These are phyloP conservation scores for Haematococcus lacustris DNA, from an alignment of 139 green algal species.

Conservation along the genomic window DNA sequence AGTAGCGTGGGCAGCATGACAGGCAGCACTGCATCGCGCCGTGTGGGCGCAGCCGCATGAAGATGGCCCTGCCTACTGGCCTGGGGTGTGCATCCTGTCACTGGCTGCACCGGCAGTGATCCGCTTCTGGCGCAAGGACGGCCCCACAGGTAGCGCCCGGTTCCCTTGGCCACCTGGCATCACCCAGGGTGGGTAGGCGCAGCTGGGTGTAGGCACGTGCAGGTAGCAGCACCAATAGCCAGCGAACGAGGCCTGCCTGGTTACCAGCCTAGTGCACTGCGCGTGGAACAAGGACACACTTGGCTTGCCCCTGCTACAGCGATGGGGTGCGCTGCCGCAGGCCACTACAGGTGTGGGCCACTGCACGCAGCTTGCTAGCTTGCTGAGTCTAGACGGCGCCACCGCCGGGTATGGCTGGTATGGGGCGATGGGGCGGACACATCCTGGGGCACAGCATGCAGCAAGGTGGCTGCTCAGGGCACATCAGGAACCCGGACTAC, in stretches of 20 bases:
- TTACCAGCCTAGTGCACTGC: neutral
- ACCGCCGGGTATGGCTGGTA: too few relatives aligned
- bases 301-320: neutral
- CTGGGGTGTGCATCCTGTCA: slow-evolving; percentile 47
- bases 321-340: too few relatives aligned
- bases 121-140: slow-evolving; percentile 44
- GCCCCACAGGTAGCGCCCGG: neutral
- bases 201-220: too few relatives aligned
- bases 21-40: neutral
- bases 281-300: too few relatives aligned
- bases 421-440: too few relatives aligned
- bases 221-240: neutral
- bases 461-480: neutral
- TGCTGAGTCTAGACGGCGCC: too few relatives aligned
- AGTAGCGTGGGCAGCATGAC: neutral
- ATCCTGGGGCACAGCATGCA: neutral
- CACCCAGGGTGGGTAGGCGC: too few relatives aligned
- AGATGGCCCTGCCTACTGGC: neutral
- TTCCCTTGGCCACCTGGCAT: too few relatives aligned
- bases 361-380: too few relatives aligned
- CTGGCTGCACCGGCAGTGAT: slow-evolving; percentile 50
- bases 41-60: slow-evolving; percentile 3
- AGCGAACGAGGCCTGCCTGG: neutral
- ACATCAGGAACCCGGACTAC: neutral
- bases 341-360: too few relatives aligned